These are phyloP conservation scores for Ascobolus immersus DNA, from an alignment of 495 filamentous ascomycete species.

Conservation along the genomic window DNA sequence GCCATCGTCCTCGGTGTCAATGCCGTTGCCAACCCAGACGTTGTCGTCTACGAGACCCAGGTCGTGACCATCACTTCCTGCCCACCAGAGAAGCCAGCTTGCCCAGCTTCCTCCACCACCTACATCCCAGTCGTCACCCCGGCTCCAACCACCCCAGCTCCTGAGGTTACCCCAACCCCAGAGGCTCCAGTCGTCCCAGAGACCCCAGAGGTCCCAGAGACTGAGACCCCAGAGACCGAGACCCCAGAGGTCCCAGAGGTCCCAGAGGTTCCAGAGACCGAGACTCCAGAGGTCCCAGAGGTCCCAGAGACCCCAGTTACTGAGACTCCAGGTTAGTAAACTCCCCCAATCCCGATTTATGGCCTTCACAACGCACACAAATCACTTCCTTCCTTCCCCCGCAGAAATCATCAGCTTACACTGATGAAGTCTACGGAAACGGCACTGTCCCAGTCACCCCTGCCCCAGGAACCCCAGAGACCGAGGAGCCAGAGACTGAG, in stretches of 20 bases:
- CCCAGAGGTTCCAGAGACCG: no score
- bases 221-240: background rate
- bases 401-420: no score
- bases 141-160: constrained; percentile 9
- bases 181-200: background rate
- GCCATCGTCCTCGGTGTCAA: constrained; percentile 25
- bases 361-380: no score
- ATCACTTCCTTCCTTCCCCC: no score
- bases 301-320: constrained; percentile 7
- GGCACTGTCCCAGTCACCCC: constrained; percentile 11
- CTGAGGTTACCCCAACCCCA: constrained; percentile 13
- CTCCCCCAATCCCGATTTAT: no score
- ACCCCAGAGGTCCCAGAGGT: no score
- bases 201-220: constrained; percentile 2
- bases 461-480: constrained; percentile 8
- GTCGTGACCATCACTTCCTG: constrained; percentile 30
- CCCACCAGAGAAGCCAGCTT: constrained; percentile 11
- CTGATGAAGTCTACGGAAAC: no score
- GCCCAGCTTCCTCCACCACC: constrained; percentile 4
- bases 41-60: constrained; percentile 27
- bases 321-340: no score
- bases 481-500: constrained; percentile 7
- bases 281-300: constrained; percentile 2
- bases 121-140: background rate
- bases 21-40: constrained; percentile 24